Evolutionary conservation across 805 yeast genomes (phyloP).

Genomic region (Suhomyces vadensis): DNA sequence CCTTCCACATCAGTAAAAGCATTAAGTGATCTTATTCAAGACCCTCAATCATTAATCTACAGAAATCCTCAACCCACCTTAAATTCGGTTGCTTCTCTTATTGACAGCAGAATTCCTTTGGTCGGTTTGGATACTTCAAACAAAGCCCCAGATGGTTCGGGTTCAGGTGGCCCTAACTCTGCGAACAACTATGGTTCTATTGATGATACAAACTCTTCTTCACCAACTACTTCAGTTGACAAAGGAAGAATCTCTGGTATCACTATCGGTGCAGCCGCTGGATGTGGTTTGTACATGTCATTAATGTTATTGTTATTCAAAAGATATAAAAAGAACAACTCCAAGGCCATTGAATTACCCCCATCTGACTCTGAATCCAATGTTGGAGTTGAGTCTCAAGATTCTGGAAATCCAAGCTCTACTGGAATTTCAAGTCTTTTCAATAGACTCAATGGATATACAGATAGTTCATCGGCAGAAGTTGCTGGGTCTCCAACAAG

Average conservation of each 20-base stretch:
- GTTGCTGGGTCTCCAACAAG: constrained; percentile 24
- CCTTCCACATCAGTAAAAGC: constrained; percentile 53
- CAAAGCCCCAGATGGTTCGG: constrained; percentile 10
- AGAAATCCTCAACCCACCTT: constrained; percentile 56
- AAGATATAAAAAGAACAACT: constrained; percentile 47
- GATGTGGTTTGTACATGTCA: constrained; percentile 65
- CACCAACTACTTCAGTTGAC: constrained; percentile 14
- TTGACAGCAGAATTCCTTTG: constrained; percentile 70
- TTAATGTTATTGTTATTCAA: constrained; percentile 57
- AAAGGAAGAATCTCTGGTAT: constrained; percentile 66
- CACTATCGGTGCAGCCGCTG: constrained; percentile 80
- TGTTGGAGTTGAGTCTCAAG: constrained; percentile 24
- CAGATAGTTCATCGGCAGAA: constrained; percentile 14
- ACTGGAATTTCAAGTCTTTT: constrained; percentile 31
- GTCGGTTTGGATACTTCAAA: constrained; percentile 39
- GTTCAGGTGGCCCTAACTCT: constrained; percentile 7
- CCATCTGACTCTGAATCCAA: constrained; percentile 42
- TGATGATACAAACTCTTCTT: constrained; percentile 22
- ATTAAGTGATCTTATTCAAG: constrained; percentile 51
- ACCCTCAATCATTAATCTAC: constrained; percentile 60
- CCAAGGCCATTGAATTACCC: constrained; percentile 37
- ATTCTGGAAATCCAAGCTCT: constrained; percentile 17
- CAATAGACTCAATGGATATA: constrained; percentile 20
- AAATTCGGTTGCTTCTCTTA: constrained; percentile 58
- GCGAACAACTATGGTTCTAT: constrained; percentile 35